Base-by-base conservation (phyloP, 768 basidiomycete genomes). In the Boletus rufocinnamomeus region DNA sequence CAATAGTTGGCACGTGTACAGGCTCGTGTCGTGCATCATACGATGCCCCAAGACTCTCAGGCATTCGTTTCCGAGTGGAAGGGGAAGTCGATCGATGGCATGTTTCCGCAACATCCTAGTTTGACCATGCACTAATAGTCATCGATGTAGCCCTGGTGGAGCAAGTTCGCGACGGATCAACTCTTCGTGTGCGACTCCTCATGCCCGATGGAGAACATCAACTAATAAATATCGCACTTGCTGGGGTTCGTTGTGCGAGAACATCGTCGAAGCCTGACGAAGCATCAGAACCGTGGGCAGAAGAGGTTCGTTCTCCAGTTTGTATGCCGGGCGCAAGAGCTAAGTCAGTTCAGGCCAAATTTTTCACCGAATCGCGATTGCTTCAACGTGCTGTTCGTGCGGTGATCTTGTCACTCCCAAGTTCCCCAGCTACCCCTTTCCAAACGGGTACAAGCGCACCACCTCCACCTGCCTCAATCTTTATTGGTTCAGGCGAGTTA, bases 151-250 rank as follows among this genome's bases (percentile, higher is more conserved):
- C 90, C 49, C 83, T 98, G 59, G 92, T 98, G 58, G 96, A 99
- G 75, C 88, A 91, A 69, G 94, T 98, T 52, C 84, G 91, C 50
- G 95, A 98, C 69, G 96, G 95, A 50, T 89, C 91, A 23, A 95
- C 93, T 30, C 76, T 98, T 32, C 89, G 96, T 23, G 85, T 90
- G 49, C 87, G 97, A 50, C 82, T 98, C 48, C 77, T 97, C 55
- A 84, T 98, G 78, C 89, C 94, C 19, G 86, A 91, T 45, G 89
- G 87, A 13, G 86, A 91, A 57, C 97, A 99, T 69, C 97, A 97
- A 76, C 80, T 95, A 56, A 80, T 89, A 71, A 97, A 93, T 69
- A 82, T 98, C 62, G 81, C 88, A 9, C 80, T 93, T 58, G 91
- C 93, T 30, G 93, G 93, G 45, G 85, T 93, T 50, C 84, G 90